Evolutionary conservation across 73 alveolate genomes (phyloP).

Genomic region (Paramecium sexaurelia): DNA sequence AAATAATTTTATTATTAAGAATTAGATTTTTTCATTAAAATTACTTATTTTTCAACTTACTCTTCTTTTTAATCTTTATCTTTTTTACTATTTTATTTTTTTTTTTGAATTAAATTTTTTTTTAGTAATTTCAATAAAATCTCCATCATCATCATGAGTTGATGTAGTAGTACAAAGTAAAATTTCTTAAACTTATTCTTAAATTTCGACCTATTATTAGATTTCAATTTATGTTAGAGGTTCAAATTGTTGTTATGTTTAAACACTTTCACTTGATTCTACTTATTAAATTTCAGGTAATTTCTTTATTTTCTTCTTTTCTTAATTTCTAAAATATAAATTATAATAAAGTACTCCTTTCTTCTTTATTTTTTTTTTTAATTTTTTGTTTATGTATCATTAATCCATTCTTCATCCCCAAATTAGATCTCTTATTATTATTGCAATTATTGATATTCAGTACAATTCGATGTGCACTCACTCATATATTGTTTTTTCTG

Average conservation of each 20-base stretch:
- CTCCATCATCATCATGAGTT: constrained; percentile 16
- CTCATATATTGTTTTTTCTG: not conserved
- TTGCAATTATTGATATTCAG: not conserved
- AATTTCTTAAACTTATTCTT: not conserved
- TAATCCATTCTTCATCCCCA: not conserved
- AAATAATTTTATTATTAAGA: not conserved
- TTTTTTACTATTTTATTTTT: not conserved
- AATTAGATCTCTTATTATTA: not conserved
- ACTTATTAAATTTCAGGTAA: not conserved
- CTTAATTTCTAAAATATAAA: not conserved
- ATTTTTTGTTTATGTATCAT: not conserved
- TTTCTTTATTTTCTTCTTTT: not conserved
- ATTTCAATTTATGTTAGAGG: not conserved
- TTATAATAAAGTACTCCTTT: not conserved
- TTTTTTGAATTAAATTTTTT: not conserved
- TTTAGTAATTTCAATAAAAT: not conserved
- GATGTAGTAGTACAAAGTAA: constrained; percentile 8
- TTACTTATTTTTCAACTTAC: not conserved
- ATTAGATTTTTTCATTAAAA: not conserved
- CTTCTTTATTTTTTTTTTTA: not conserved
- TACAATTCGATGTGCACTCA: not conserved
- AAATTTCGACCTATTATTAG: not conserved
- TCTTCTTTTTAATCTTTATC: constrained; percentile 30
- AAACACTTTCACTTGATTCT: not conserved
- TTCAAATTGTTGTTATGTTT: not conserved